Evolutionary conservation across 2,329 filamentous ascomycete genomes (phyloP).

Genomic region (Esteya vermicola): DNA sequence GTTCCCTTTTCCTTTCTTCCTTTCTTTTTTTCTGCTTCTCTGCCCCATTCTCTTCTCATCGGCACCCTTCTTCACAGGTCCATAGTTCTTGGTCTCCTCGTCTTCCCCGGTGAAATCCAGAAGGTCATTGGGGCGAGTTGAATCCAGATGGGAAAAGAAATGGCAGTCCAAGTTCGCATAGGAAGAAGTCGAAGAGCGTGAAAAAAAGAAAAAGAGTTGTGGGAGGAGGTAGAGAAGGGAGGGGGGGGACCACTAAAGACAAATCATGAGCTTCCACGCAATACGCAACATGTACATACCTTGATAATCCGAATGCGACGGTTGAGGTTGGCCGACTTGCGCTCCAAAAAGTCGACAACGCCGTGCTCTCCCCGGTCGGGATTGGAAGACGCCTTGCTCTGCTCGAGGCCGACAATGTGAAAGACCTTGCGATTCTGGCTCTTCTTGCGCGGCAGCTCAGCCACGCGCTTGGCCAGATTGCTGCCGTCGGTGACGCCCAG

Average conservation of each 20-base stretch:
- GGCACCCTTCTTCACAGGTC: too few relatives aligned
- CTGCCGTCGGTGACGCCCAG: slow-evolving; percentile 15
- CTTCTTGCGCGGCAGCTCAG: slow-evolving; percentile 11
- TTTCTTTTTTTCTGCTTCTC: too few relatives aligned
- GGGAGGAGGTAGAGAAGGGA: neutral
- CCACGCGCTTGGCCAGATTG: slow-evolving; percentile 12
- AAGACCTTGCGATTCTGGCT: slow-evolving; percentile 21
- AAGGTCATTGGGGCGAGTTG: too few relatives aligned
- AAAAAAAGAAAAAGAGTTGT: too few relatives aligned
- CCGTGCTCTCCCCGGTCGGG: slow-evolving; percentile 51
- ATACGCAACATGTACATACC: slow-evolving; percentile 45
- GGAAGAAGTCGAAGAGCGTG: too few relatives aligned
- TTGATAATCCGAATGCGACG: slow-evolving; percentile 55
- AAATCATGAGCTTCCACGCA: slow-evolving; percentile 1
- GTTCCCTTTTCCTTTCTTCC: too few relatives aligned
- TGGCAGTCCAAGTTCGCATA: too few relatives aligned
- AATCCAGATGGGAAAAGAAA: too few relatives aligned
- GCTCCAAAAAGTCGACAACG: slow-evolving; percentile 55
- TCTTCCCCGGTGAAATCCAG: too few relatives aligned
- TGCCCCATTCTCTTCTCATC: too few relatives aligned
- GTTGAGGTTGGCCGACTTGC: slow-evolving; percentile 47
- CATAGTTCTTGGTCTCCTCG: too few relatives aligned
- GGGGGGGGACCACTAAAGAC: slow-evolving; percentile 1
- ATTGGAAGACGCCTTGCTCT: slow-evolving; percentile 55
- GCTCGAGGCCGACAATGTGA: slow-evolving; percentile 46